Evolutionary conservation across 495 filamentous ascomycete genomes (phyloP).

Genomic region (Trichoderma parareesei): DNA sequence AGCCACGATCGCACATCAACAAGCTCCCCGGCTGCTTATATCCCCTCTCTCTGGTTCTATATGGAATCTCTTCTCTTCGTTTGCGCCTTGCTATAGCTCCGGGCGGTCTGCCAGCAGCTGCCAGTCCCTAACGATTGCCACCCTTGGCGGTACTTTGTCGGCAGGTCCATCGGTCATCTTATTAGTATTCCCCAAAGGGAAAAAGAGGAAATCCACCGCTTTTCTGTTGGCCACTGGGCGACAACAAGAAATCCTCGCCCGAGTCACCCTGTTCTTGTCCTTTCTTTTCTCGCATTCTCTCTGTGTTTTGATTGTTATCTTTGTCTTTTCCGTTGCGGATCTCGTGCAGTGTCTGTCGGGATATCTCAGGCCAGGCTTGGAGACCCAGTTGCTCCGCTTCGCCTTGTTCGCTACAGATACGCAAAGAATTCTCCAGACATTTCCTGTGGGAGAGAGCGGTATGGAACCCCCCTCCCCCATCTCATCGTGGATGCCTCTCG

Average conservation of each 20-base stretch:
- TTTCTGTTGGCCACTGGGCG: background rate
- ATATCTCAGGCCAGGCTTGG: background rate
- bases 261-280: background rate
- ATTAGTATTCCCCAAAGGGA: constrained; percentile 1
- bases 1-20: background rate
- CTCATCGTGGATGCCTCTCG: background rate
- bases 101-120: background rate
- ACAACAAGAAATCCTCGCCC: background rate
- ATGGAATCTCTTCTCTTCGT: background rate
- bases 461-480: background rate
- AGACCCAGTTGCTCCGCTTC: constrained; percentile 7
- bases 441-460: background rate
- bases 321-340: background rate
- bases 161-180: constrained; percentile 7
- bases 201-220: constrained; percentile 7
- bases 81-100: background rate
- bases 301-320: background rate
- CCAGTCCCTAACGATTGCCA: background rate
- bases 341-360: background rate
- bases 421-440: background rate
- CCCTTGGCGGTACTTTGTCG: constrained; percentile 6
- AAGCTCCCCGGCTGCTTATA: background rate
- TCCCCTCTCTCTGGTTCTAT: background rate
- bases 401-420: background rate
- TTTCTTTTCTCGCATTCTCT: background rate